Percentiles rank a stretch among this genome's conserved stretches.
Evolutionary conservation across 176 grass and related monocot species (phyloP).

Genomic region (Aechmea fasciata): DNA sequence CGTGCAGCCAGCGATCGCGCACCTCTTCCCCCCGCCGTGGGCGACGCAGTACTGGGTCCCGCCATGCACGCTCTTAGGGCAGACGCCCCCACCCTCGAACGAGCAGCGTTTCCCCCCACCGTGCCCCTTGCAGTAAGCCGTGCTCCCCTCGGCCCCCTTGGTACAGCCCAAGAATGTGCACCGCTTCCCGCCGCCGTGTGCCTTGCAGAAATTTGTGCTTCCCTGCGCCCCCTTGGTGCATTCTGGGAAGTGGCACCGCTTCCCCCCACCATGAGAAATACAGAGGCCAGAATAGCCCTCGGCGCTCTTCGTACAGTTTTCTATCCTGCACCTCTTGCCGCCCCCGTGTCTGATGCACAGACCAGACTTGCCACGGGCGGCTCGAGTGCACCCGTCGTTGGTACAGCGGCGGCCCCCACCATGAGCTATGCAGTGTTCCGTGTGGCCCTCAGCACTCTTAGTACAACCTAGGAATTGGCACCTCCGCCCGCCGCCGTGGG

Average conservation of each 20-base stretch:
- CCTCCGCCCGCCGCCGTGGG: slow-evolving; percentile 76
- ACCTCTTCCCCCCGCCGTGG: slow-evolving; percentile 88
- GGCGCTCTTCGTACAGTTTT: slow-evolving; percentile 79
- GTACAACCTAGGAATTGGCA: slow-evolving; percentile 80
- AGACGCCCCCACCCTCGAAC: slow-evolving; percentile 70
- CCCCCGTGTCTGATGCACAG: slow-evolving; percentile 93
- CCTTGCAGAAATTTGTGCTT: slow-evolving; percentile 86
- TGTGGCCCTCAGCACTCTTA: slow-evolving; percentile 81
- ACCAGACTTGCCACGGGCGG: slow-evolving; percentile 83
- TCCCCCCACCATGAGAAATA: slow-evolving; percentile 88
- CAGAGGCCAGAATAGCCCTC: slow-evolving; percentile 91
- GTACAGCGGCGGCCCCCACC: slow-evolving; percentile 73
- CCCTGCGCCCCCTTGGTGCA: slow-evolving; percentile 88
- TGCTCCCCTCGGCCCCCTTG: slow-evolving; percentile 92
- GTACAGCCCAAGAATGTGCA: slow-evolving; percentile 86
- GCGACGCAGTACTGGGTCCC: slow-evolving; percentile 75
- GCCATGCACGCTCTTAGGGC: slow-evolving; percentile 84
- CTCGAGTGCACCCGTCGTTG: slow-evolving; percentile 59
- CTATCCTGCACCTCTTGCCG: slow-evolving; percentile 74
- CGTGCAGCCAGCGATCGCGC: slow-evolving; percentile 45
- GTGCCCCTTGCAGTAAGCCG: slow-evolving; percentile 72
- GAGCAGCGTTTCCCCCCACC: slow-evolving; percentile 88
- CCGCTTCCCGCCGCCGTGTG: slow-evolving; percentile 86
- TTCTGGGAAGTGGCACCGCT: slow-evolving; percentile 60
- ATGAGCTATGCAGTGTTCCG: slow-evolving; percentile 88